Evolutionary conservation across 1,139 yeast species (phyloP), one percentile per base, ranked within the genome.

Genomic region (Debaryomyces sp.): DNA sequence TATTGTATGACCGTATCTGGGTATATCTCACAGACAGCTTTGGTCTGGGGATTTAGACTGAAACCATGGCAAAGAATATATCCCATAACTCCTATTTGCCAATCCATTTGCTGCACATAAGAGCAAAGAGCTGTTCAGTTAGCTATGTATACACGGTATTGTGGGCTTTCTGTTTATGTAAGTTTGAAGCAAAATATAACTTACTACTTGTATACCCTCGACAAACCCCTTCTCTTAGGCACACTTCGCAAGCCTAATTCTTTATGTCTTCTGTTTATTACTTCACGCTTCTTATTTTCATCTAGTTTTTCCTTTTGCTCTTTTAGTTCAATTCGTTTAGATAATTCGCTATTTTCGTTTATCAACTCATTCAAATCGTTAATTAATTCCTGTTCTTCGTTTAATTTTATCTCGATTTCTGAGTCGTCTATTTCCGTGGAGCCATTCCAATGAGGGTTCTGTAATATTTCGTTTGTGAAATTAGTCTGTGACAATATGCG

Each of bases 401-500:
- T 54, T 8, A 52, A 33, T 38, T 61, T 63, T 10, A 53, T 53
- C 2, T 53, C 59, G 22, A 62, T 45, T 23, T 57, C 63, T 23
- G 62, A 61, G 9, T 58, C 59, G 9, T 58, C 60, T 23, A 61
- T 67, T 23, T 61, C 65, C 10, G 46, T 26, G 26, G 40, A 42
- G 3, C 54, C 54, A 47, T 67, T 59, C 79, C 80, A 74, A 29
- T 60, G 60, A 1, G 67, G 61, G 49, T 69, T 69, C 52, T 62
- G 65, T 32, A 68, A 61, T 41, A 66, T 64, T 47, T 73, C 73
- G 33, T 64, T 67, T 5, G 80, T 76, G 56, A 73, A 75, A 48
- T 68, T 71, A 10, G 81, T 71, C 54, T 77, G 81, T 26, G 79
- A 72, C 27, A 78, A 60, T 40, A 78, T 77, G 43, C 71, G 64